A percentile compares a stretch with the other conserved stretches of the same genome.
These are phyloP conservation scores for Tothia fuscella DNA, from an alignment of 2,329 filamentous ascomycete genomes.

Conservation along the genomic window DNA sequence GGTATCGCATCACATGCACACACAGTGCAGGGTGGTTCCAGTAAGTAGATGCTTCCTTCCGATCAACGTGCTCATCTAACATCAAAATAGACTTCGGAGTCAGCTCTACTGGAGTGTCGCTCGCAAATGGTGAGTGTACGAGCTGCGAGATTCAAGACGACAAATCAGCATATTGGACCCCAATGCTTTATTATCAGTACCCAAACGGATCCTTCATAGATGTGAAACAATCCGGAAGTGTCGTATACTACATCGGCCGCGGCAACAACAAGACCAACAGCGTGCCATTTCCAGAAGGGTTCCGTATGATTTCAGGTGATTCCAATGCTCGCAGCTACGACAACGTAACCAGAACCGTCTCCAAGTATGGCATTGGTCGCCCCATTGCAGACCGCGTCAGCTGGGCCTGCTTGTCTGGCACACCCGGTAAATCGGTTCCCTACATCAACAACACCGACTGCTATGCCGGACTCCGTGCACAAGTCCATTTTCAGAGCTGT, in stretches of 20 bases:
- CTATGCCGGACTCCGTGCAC: constrained; percentile 27
- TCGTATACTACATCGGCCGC: constrained; percentile 19
- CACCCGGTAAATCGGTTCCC: constrained; percentile 14
- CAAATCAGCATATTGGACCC: constrained; percentile 28
- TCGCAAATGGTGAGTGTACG: constrained; percentile 15
- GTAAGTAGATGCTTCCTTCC: constrained; percentile 12
- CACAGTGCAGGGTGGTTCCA: constrained; percentile 23
- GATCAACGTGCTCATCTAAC: background rate
- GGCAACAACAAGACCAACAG: constrained; percentile 14
- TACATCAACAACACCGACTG: constrained; percentile 23
- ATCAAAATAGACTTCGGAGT: constrained; percentile 14
- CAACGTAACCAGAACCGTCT: constrained; percentile 28
- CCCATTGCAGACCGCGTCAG: constrained; percentile 22
- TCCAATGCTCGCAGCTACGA: constrained; percentile 21
- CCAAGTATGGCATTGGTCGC: constrained; percentile 33
- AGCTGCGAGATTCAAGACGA: constrained; percentile 23
- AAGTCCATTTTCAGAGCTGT: constrained; percentile 28
- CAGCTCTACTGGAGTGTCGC: constrained; percentile 13
- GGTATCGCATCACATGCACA: constrained; percentile 21
- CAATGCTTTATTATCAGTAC: constrained; percentile 23
- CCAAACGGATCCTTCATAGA: constrained; percentile 23
- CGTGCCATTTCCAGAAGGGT: constrained; percentile 16
- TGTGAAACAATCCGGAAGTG: constrained; percentile 17
- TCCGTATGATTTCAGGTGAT: constrained; percentile 21
- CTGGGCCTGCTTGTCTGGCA: constrained; percentile 20